phyloP scores from a whole-genome alignment of 768 basidiomycete genomes.

The Mycena galopus region DNA sequence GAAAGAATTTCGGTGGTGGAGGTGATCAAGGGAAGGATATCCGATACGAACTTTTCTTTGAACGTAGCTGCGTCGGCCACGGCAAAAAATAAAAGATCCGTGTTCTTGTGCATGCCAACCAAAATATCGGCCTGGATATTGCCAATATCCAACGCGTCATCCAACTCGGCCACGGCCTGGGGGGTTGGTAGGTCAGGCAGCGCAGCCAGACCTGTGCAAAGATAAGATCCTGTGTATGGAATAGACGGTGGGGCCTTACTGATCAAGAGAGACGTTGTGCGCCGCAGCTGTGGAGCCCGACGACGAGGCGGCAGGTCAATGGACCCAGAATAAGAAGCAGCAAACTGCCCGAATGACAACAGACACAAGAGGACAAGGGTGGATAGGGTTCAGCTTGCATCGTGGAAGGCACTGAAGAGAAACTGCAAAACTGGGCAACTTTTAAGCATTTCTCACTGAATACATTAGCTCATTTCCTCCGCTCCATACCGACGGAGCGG shows the following conservation, averaged over 20 bases:
- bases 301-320: slow-evolving; percentile 7
- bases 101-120: slow-evolving; percentile 41
- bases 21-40: slow-evolving; percentile 40
- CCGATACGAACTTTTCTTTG: slow-evolving; percentile 33
- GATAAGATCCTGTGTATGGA: not conserved
- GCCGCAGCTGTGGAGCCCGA: slow-evolving; percentile 9
- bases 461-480: not conserved
- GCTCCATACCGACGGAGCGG: slow-evolving; percentile 6
- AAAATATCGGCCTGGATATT: slow-evolving; percentile 36
- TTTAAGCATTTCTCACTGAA: slow-evolving; percentile 16
- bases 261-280: slow-evolving; percentile 33
- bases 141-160: slow-evolving; percentile 26
- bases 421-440: slow-evolving; percentile 3
- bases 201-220: slow-evolving; percentile 25
- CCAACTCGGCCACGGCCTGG: slow-evolving; percentile 24
- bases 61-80: slow-evolving; percentile 37
- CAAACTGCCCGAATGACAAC: slow-evolving; percentile 18
- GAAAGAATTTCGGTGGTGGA: slow-evolving; percentile 37
- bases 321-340: slow-evolving; percentile 3
- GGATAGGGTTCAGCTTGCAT: slow-evolving; percentile 22
- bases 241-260: slow-evolving; percentile 2
- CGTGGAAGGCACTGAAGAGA: slow-evolving; percentile 16
- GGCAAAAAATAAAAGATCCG: slow-evolving; percentile 42
- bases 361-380: slow-evolving; percentile 18
- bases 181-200: slow-evolving; percentile 35